Conservation (phyloP, 805 yeast genomes). For the Nakazawaea ishiwadae region DNA sequence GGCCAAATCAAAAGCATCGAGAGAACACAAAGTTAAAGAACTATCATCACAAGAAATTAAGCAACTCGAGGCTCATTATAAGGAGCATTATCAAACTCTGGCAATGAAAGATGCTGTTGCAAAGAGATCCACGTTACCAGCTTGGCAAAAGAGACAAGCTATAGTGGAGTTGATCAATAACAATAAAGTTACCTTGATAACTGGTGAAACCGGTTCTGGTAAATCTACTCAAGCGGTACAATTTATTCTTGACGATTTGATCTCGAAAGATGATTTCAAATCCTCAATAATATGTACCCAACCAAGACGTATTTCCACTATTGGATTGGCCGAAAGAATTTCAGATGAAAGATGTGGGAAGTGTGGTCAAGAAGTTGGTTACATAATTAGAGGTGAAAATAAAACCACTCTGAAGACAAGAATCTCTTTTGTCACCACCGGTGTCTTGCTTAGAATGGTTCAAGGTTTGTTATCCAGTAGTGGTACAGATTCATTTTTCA, state of each 20-base stretch:
- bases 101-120: slow-evolving; percentile 32
- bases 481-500: slow-evolving; percentile 35
- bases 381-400: slow-evolving; percentile 86
- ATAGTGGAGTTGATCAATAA: slow-evolving; percentile 51
- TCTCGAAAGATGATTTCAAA: slow-evolving; percentile 40
- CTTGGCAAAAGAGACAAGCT: slow-evolving; percentile 65
- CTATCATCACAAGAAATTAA: slow-evolving; percentile 22
- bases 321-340: slow-evolving; percentile 90
- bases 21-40: slow-evolving; percentile 18
- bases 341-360: slow-evolving; percentile 69
- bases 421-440: slow-evolving; percentile 87
- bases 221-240: slow-evolving; percentile 95
- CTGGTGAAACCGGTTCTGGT: slow-evolving; percentile 98
- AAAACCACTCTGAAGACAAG: slow-evolving; percentile 58
- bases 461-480: slow-evolving; percentile 40
- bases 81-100: slow-evolving; percentile 22
- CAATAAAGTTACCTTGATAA: slow-evolving; percentile 68
- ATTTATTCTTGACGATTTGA: slow-evolving; percentile 70
- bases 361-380: slow-evolving; percentile 80
- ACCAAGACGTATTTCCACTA: slow-evolving; percentile 93
- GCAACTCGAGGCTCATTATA: slow-evolving; percentile 30
- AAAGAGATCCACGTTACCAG: slow-evolving; percentile 64
- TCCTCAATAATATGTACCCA: slow-evolving; percentile 82
- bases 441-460: slow-evolving; percentile 82
- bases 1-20: slow-evolving; percentile 14